A percentile compares a stretch with the other conserved stretches of the same genome.
phyloP scores from a whole-genome alignment of 768 basidiomycete genomes.

The Omphalotus guepiniiformis region DNA sequence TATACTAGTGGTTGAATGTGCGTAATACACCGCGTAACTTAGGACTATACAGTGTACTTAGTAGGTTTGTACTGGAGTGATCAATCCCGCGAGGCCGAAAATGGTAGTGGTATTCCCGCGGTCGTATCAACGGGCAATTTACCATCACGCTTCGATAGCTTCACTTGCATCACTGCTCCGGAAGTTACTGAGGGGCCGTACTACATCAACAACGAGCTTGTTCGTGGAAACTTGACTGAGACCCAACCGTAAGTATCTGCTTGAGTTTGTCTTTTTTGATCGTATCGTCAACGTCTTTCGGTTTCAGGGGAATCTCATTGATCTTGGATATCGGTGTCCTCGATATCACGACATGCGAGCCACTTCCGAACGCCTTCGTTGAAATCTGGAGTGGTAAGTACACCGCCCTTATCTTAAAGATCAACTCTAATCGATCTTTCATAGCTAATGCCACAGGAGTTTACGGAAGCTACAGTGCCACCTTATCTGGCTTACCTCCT shows the following conservation, averaged over 20 bases:
- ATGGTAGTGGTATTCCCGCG: too few relatives aligned
- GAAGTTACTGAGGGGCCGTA: constrained; percentile 22
- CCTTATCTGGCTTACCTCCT: neutral
- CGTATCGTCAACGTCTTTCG: neutral
- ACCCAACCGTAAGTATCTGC: constrained; percentile 15
- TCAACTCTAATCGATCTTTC: neutral
- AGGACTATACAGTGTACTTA: too few relatives aligned
- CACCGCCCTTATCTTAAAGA: neutral
- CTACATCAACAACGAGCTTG: constrained; percentile 24
- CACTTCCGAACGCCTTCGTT: constrained; percentile 29
- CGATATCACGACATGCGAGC: constrained; percentile 32
- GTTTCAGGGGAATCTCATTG: constrained; percentile 28
- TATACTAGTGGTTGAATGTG: too few relatives aligned
- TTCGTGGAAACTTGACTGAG: constrained; percentile 23
- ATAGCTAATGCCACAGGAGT: constrained; percentile 24
- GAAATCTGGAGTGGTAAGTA: constrained; percentile 30
- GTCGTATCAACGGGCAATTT: too few relatives aligned
- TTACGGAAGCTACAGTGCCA: constrained; percentile 20
- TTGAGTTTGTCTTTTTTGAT: neutral
- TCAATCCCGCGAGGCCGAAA: too few relatives aligned
- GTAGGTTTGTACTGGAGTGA: too few relatives aligned
- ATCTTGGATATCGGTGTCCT: constrained; percentile 34
- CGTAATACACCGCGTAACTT: too few relatives aligned
- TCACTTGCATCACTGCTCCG: constrained; percentile 13
- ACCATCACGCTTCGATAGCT: neutral